Percentiles rank a stretch among this genome's conserved stretches.
phyloP scores from a whole-genome alignment of 1,284 basidiomycete species.

The Cutaneotrichosporon curvatum region DNA sequence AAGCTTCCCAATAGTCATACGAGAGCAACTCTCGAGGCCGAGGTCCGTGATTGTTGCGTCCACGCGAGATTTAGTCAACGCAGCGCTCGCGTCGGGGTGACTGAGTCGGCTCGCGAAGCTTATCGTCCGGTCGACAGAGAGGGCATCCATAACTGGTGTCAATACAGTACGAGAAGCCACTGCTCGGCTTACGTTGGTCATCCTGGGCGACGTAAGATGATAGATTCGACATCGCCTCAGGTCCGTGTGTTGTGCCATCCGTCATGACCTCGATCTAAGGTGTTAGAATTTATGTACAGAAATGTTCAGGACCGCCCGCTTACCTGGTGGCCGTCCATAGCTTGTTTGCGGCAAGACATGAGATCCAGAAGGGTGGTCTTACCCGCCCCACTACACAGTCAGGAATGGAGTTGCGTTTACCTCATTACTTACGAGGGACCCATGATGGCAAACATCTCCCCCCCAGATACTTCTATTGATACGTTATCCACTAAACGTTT shows the following conservation, averaged over 20 bases:
- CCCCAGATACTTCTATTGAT: constrained; percentile 8
- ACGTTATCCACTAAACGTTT: constrained; percentile 13
- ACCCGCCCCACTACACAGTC: constrained; percentile 22
- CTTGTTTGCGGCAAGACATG: constrained; percentile 30
- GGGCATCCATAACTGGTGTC: constrained; percentile 36
- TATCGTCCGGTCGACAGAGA: constrained; percentile 42
- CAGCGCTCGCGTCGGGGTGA: too few relatives aligned
- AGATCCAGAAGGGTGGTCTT: constrained; percentile 46
- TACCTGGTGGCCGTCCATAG: constrained; percentile 15
- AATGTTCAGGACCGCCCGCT: not conserved
- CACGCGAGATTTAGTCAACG: constrained; percentile 1
- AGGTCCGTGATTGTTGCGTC: constrained; percentile 16
- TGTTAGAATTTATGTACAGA: too few relatives aligned
- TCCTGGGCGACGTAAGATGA: constrained; percentile 46
- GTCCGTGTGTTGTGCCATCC: constrained; percentile 11
- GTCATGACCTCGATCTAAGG: constrained; percentile 7
- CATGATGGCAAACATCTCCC: constrained; percentile 18
- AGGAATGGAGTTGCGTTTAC: too few relatives aligned
- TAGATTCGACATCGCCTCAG: constrained; percentile 12
- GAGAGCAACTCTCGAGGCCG: constrained; percentile 12
- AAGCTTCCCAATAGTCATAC: constrained; percentile 40
- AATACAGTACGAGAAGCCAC: not conserved
- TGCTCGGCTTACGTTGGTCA: constrained; percentile 25
- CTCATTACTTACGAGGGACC: constrained; percentile 11
- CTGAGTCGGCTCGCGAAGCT: constrained; percentile 7